Percentiles rank a stretch among this genome's conserved stretches.
Evolutionary conservation across 1,284 basidiomycete species (phyloP).

Genomic region (Tranzscheliella williamsii): DNA sequence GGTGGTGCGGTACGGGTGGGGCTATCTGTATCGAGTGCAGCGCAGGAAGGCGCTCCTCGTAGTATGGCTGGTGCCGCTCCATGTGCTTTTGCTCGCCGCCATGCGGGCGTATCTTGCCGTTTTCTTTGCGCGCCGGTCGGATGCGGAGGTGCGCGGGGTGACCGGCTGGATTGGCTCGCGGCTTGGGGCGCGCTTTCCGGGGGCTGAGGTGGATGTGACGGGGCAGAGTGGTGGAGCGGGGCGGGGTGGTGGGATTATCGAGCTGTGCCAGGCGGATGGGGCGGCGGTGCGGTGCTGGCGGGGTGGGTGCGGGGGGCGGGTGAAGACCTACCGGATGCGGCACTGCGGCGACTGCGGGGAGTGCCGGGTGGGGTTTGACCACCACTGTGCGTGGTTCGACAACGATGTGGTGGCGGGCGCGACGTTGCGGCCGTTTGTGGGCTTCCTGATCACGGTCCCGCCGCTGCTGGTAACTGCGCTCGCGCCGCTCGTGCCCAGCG

Average conservation of each 20-base stretch:
- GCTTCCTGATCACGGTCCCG: slow-evolving; percentile 18
- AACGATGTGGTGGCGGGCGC: slow-evolving; percentile 23
- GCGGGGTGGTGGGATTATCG: too few relatives aligned
- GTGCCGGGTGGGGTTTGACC: slow-evolving; percentile 32
- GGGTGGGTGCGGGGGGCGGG: slow-evolving; percentile 12
- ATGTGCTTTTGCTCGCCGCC: slow-evolving; percentile 15
- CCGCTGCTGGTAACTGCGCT: slow-evolving; percentile 7
- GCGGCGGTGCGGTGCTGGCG: slow-evolving; percentile 16
- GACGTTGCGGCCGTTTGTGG: slow-evolving; percentile 12
- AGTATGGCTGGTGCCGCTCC: slow-evolving; percentile 12
- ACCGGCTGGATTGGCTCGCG: slow-evolving; percentile 1
- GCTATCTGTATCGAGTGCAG: slow-evolving; percentile 8
- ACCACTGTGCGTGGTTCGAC: slow-evolving; percentile 45
- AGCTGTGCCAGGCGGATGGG: slow-evolving; percentile 16
- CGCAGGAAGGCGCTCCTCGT: background rate
- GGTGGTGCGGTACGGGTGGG: slow-evolving; percentile 13
- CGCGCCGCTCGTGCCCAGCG: slow-evolving; percentile 8
- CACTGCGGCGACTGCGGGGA: slow-evolving; percentile 38
- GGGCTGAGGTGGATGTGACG: background rate
- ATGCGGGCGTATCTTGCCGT: slow-evolving; percentile 20
- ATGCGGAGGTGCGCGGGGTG: background rate
- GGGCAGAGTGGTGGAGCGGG: too few relatives aligned
- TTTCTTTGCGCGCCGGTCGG: slow-evolving; percentile 11
- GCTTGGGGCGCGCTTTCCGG: slow-evolving; percentile 2
- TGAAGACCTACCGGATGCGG: slow-evolving; percentile 13